Evolutionary conservation across 306 rosid genomes (phyloP), one percentile per base, ranked within the genome.

Genomic region (Erythrophleum fordii): DNA sequence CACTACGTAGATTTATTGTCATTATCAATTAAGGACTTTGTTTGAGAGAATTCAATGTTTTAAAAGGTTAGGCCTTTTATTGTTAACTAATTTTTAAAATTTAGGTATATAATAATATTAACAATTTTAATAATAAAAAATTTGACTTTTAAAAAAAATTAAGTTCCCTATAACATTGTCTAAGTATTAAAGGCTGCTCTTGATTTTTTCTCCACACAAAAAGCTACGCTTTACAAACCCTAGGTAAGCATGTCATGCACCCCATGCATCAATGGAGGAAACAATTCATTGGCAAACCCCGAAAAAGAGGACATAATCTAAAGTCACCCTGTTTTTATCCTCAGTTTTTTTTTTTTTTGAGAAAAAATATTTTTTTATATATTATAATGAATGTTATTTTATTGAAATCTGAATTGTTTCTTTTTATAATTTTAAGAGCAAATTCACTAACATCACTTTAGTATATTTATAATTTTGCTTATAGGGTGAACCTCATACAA

Each of bases 141-240:
- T 59, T 26, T 58, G 64, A 9, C 17, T 11, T 23, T 11, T 11
- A 58, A 23, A 58, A 58, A 56, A 58, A 58, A 56, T 56, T 23
- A 10, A 0, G 64, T 58, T 23, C 11, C 23, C 34, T 22, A 58
- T 20, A 56, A 22, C 29, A 10, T 23, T 58, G 2, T 0, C 3
- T 58, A 58, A 53, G 51, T 69, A 68, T 26, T 11, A 2, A 60
- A 56, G 80, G 84, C 76, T 70, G 76, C 86, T 58, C 60, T 65
- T 87, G 73, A 79, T 82, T 82, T 87, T 35, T 82, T 81, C 84
- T 60, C 65, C 77, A 81, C 61, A 42, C 51, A 65, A 55, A 80
- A 61, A 73, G 42, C 76, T 31, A 48, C n/a, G n/a, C 55, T 59
- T 61, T 29, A 11, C 41, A 29, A 13, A 14, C 10, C 41, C 16